Conservation (phyloP, 1,284 basidiomycete genomes). For the Tylopilus sp. region DNA sequence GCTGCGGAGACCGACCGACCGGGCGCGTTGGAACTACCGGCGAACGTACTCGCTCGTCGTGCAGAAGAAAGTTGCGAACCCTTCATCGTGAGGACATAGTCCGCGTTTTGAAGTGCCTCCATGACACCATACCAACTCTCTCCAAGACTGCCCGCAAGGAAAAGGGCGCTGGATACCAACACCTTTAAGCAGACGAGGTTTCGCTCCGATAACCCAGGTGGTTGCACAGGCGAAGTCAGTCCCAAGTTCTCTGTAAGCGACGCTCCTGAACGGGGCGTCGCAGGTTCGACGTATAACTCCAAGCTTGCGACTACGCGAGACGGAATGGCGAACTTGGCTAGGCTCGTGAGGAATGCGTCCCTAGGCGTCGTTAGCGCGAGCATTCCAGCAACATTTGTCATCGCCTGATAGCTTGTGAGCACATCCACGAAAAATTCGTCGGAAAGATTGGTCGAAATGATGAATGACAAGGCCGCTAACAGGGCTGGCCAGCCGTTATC, state of each 20-base stretch:
- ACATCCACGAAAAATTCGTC: constrained; percentile 85
- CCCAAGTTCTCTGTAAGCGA: constrained; percentile 73
- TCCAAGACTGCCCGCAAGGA: constrained; percentile 80
- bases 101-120: constrained; percentile 87
- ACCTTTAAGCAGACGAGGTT: constrained; percentile 90
- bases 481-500: constrained; percentile 86
- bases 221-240: constrained; percentile 44
- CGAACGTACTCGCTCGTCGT: constrained; percentile 37
- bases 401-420: constrained; percentile 73
- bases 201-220: constrained; percentile 77
- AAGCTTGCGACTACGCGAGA: constrained; percentile 80
- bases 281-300: constrained; percentile 64
- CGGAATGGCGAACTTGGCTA: constrained; percentile 86
- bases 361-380: constrained; percentile 79
- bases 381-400: constrained; percentile 88
- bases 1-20: constrained; percentile 39
- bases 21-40: constrained; percentile 28
- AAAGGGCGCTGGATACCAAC: constrained; percentile 72
- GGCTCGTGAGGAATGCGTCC: constrained; percentile 86
- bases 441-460: constrained; percentile 83
- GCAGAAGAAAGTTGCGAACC: constrained; percentile 33
- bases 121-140: constrained; percentile 89
- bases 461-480: constrained; percentile 83
- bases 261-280: constrained; percentile 57
- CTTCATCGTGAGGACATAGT: constrained; percentile 75